Evolutionary conservation across 1,139 yeast species (phyloP), one percentile per base, ranked within the genome.

Genomic region (Pichia sp.): DNA sequence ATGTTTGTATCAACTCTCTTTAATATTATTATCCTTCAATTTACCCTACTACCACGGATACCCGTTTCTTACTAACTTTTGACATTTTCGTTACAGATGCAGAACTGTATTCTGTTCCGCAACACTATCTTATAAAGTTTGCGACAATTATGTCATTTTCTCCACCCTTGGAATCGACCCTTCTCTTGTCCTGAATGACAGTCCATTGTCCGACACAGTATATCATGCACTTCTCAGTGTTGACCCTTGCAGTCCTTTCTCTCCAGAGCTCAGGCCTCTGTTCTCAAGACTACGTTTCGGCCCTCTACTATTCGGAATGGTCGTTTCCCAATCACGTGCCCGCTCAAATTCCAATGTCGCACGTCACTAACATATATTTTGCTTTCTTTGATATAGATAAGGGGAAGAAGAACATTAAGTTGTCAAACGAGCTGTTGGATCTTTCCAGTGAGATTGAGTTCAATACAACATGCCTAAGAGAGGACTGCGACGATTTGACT

Each of bases 281-380:
- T 8, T 26, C 55, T n/a, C 23, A 15, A 7, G 29, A 26, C 15
- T 49, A 49, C 16, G 44, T 13, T 2, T 38, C 62, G 4, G 65
- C 61, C 3, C 13, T 77, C 10, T 79, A 78, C 59, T 79, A 74
- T 57, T 68, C 83, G 5, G 79, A 77, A 66, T 92, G 97, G 97
- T 81, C 93, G 0, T 86, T 87, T 8, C 89, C 90, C 61, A 71
- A 78, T 26, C 90, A 85, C 66, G 76, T 75, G 53, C 92, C 95
- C 0, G 72, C 72, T n/a, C 84, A 87, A 55, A 77, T 90, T 10
- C 90, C 92, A 3, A 67, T 76, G 2, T 68, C 75, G 0, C 63
- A 72, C 19, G 70, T 87, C 3, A 82, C 95, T 16, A 88, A 89
- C 61, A 70, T 92, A 3, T 84, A 84, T 65, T 92, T 87, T 68